Evolutionary conservation across 495 filamentous ascomycete genomes (phyloP).

Genomic region (Talaromyces trachyspermus): DNA sequence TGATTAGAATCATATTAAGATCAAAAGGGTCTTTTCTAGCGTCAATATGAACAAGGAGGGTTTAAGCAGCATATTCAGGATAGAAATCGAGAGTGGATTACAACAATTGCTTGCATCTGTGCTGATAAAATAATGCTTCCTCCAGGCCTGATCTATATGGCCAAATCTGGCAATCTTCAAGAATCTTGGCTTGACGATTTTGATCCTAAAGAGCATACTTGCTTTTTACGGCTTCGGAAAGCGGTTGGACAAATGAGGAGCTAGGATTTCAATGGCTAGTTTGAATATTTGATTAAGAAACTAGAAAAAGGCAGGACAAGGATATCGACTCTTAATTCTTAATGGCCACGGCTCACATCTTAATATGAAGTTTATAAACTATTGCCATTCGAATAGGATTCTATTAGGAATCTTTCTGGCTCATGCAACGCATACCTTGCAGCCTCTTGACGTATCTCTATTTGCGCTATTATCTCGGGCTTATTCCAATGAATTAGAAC

Average conservation of each 20-base stretch:
- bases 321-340: neutral
- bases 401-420: neutral
- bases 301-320: neutral
- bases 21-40: too few species aligned
- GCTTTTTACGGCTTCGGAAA: neutral
- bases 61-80: too few species aligned
- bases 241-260: conserved; percentile 6
- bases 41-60: too few species aligned
- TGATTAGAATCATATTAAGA: too few species aligned
- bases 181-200: too few species aligned
- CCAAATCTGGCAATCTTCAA: too few species aligned
- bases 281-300: neutral
- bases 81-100: too few species aligned
- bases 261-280: neutral
- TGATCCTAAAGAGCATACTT: neutral
- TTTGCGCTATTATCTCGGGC: neutral
- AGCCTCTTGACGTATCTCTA: conserved; percentile 3
- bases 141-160: too few species aligned
- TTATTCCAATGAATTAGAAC: conserved; percentile 3
- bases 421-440: neutral
- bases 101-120: too few species aligned
- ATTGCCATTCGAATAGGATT: neutral
- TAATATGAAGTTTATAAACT: neutral
- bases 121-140: too few species aligned
- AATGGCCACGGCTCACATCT: neutral